phyloP scores from a whole-genome alignment of 345 rosid species.

The Microthlaspi erraticum region DNA sequence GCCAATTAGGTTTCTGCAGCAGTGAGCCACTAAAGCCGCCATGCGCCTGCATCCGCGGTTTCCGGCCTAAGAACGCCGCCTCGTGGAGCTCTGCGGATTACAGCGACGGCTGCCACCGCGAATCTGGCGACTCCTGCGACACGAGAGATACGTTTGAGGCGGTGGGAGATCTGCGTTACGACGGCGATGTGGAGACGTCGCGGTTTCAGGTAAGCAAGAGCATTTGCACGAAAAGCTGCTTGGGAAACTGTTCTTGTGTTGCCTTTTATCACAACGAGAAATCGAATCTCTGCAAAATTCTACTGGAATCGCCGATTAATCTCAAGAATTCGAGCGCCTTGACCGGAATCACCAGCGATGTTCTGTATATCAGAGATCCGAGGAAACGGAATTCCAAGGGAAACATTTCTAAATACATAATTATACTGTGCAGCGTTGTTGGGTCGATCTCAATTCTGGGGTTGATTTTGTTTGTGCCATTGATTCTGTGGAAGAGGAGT shows the following conservation, averaged over 20 bases:
- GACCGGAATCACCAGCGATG: slow-evolving; percentile 43
- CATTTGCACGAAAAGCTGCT: slow-evolving; percentile 57
- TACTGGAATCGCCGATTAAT: slow-evolving; percentile 61
- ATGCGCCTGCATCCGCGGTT: slow-evolving; percentile 68
- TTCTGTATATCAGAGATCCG: slow-evolving; percentile 58
- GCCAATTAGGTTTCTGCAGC: slow-evolving; percentile 66
- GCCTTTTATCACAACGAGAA: slow-evolving; percentile 58
- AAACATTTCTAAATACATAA: slow-evolving; percentile 45
- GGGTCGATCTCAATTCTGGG: slow-evolving; percentile 56
- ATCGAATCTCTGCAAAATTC: slow-evolving; percentile 56
- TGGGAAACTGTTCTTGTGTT: slow-evolving; percentile 68
- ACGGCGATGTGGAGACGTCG: slow-evolving; percentile 42
- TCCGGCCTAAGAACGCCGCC: slow-evolving; percentile 29
- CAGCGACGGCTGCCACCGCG: slow-evolving; percentile 59
- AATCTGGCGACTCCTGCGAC: slow-evolving; percentile 45
- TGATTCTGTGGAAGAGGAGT: slow-evolving; percentile 50
- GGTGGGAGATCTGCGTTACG: slow-evolving; percentile 47
- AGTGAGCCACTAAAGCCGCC: slow-evolving; percentile 29
- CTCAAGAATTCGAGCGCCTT: slow-evolving; percentile 57
- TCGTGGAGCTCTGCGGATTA: slow-evolving; percentile 42
- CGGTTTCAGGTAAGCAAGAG: slow-evolving; percentile 51
- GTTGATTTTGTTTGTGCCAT: slow-evolving; percentile 40
- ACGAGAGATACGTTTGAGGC: slow-evolving; percentile 35
- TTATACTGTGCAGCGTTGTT: slow-evolving; percentile 57
- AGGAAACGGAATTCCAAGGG: slow-evolving; percentile 46